A percentile compares a stretch with the other conserved stretches of the same genome.
Conservation (phyloP, 139 green algal species). For the Pseudopediastrum boryanum region DNA sequence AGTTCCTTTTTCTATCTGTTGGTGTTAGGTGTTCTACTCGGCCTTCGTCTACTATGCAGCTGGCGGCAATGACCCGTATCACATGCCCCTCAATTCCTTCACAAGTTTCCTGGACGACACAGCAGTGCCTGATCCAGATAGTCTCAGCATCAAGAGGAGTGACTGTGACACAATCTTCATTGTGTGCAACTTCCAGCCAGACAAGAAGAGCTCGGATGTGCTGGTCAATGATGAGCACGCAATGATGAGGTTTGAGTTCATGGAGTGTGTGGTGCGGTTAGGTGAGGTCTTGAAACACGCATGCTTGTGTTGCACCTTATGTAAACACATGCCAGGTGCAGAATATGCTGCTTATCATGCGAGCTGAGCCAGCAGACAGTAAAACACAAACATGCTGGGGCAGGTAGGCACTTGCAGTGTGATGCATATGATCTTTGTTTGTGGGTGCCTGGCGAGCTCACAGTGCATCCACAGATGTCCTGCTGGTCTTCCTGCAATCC, state of each 20-base stretch:
- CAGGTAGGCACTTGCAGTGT: too few relatives aligned
- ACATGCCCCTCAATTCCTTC: slow-evolving; percentile 72
- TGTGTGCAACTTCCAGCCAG: slow-evolving; percentile 78
- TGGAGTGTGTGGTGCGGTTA: slow-evolving; percentile 70
- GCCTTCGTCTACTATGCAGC: slow-evolving; percentile 65
- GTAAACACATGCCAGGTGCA: too few relatives aligned
- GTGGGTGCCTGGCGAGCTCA: too few relatives aligned
- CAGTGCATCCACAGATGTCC: too few relatives aligned
- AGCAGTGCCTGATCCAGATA: slow-evolving; percentile 72
- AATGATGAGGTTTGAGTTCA: slow-evolving; percentile 66
- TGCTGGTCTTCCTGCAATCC: too few relatives aligned
- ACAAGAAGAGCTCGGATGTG: slow-evolving; percentile 66
- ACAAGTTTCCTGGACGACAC: slow-evolving; percentile 73
- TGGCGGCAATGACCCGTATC: slow-evolving; percentile 71
- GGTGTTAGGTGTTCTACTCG: slow-evolving; percentile 48
- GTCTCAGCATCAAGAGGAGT: slow-evolving; percentile 67
- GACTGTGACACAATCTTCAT: slow-evolving; percentile 90
- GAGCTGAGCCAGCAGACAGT: too few relatives aligned
- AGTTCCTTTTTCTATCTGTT: too few relatives aligned
- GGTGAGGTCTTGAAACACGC: too few relatives aligned
- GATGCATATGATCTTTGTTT: too few relatives aligned
- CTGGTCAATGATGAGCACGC: slow-evolving; percentile 60
- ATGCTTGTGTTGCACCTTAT: too few relatives aligned
- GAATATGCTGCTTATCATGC: too few relatives aligned
- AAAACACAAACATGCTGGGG: too few relatives aligned